phyloP scores from a whole-genome alignment of 2,329 filamentous ascomycete species.

The Beauveria australis region DNA sequence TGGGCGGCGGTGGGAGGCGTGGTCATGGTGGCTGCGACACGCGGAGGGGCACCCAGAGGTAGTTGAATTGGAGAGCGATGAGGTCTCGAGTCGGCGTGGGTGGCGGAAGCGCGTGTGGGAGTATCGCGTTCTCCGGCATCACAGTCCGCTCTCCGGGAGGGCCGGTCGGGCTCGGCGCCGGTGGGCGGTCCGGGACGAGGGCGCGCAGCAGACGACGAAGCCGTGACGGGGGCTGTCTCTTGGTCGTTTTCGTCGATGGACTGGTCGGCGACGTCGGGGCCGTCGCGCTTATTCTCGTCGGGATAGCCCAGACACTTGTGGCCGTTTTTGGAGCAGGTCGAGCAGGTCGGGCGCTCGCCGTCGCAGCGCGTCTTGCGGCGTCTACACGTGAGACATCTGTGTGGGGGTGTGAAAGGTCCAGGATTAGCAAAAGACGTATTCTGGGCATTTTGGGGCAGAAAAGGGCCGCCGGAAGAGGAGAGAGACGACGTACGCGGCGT shows the following conservation, averaged over 20 bases:
- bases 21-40: not conserved
- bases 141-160: not conserved
- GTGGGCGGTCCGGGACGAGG: not conserved
- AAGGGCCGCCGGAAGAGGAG: not conserved
- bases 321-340: constrained; percentile 64
- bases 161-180: not conserved
- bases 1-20: not conserved
- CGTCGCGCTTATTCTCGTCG: constrained; percentile 30
- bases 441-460: not conserved
- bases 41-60: not conserved
- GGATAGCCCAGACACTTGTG: constrained; percentile 62
- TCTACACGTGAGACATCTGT: constrained; percentile 62
- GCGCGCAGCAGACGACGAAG: not conserved
- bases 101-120: not conserved
- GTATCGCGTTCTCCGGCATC: not conserved
- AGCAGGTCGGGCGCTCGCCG: constrained; percentile 63
- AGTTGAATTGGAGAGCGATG: not conserved
- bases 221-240: not conserved
- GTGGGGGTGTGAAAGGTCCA: not conserved
- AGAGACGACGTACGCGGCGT: constrained; percentile 56
- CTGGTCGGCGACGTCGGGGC: constrained; percentile 23
- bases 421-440: not conserved
- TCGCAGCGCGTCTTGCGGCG: constrained; percentile 70
- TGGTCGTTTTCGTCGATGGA: constrained; percentile 30
- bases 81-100: not conserved